Base-by-base conservation (phyloP, 805 yeast genomes). In the Isabelozyma pseudorhagii region DNA sequence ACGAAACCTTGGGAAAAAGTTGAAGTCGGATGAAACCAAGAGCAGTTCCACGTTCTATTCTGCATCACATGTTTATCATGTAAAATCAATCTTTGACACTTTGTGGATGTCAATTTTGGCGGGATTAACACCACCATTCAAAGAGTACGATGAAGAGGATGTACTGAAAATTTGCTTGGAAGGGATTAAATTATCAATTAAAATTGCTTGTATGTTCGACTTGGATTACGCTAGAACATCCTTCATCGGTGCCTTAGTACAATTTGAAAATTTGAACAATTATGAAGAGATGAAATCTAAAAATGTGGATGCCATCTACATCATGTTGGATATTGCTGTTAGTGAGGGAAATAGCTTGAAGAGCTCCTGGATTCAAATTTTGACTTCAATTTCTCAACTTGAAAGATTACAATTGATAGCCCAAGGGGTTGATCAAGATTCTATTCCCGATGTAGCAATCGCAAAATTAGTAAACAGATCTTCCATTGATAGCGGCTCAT, bases 101-200 rank as follows among this genome's bases (percentile, higher is more conserved):
- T 72, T 88, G 42, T 94, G 99, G 99, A 92, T 96, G 97, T 90
- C 97, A 0, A 81, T 94, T 44, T 76, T 94, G 56, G 98, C 98
- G 6, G 97, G 96, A 0, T 75, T 94, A 45, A 91, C 97, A 0
- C 93, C 96, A 3, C 96, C 97, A 5, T 91, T 92, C 73, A 90
- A 87, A 62, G 97, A 90, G 48, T 84, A 86, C 54, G 91, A 88
- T 56, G 94, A 89, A 56, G 79, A 77, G 17, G 90, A 85, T 48
- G 79, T 87, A 9, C 80, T 88, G 4, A 79, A 75, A 45, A 68
- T 79, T 8, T 85, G 97, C 57, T 69, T 94, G 47, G 97, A 89
- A 55, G 99, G 99, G 18, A 81, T 94, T 56, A 85, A 85, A 58
- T 71, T 90, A 36, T 84, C 97, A 1, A 84, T 91, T 46, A 83